These are phyloP conservation scores for Gyromitra esculenta DNA, from an alignment of 2,329 filamentous ascomycete genomes.

Conservation along the genomic window DNA sequence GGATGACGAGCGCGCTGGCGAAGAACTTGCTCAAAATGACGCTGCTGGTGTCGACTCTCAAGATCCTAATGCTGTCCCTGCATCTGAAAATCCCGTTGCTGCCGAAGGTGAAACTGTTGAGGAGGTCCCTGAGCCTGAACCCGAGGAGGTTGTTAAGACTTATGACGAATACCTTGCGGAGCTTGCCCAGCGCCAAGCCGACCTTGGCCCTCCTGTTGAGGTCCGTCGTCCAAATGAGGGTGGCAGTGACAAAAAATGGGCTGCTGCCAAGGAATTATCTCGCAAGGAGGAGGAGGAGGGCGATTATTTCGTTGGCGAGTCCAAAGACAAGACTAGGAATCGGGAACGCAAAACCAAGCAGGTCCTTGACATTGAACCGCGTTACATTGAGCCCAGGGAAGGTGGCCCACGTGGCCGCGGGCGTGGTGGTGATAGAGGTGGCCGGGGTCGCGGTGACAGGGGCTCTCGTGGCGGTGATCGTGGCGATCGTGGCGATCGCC, in stretches of 20 bases:
- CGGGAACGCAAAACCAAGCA: conserved; percentile 93
- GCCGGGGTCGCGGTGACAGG: conserved; percentile 66
- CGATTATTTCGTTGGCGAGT: conserved; percentile 76
- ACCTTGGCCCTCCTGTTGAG: conserved; percentile 71
- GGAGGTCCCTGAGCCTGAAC: conserved; percentile 65
- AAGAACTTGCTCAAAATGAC: conserved; percentile 86
- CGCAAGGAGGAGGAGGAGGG: conserved; percentile 74
- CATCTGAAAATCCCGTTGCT: conserved; percentile 61
- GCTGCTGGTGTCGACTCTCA: conserved; percentile 74
- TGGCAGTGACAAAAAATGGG: conserved; percentile 89
- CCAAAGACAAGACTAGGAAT: conserved; percentile 82
- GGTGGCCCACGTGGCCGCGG: conserved; percentile 66
- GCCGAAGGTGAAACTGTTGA: conserved; percentile 56
- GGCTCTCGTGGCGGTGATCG: conserved; percentile 63
- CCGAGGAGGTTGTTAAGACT: conserved; percentile 88
- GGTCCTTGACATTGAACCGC: conserved; percentile 85
- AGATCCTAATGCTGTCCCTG: conserved; percentile 64
- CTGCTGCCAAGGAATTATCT: conserved; percentile 76
- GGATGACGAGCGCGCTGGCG: conserved; percentile 90
- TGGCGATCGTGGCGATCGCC: conserved; percentile 64
- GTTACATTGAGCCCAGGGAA: conserved; percentile 72
- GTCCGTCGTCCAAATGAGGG: conserved; percentile 94
- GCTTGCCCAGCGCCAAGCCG: conserved; percentile 78
- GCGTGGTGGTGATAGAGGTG: conserved; percentile 63
- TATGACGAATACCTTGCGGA: conserved; percentile 88